These are phyloP conservation scores for Backusella macrospora DNA, from an alignment of 192 early-diverging fungal species.

Conservation along the genomic window DNA sequence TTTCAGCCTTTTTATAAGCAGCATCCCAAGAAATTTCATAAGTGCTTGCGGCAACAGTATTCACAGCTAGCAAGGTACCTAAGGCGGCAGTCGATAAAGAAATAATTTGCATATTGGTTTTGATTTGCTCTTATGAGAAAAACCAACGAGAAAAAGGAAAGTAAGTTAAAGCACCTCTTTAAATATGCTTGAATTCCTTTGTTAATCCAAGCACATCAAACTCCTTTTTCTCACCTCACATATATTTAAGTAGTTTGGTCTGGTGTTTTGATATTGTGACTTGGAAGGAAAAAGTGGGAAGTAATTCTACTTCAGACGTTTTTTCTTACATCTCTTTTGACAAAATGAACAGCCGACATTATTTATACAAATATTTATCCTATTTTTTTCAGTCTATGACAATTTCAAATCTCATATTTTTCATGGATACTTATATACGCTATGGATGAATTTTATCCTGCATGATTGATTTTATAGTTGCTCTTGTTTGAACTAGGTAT, in stretches of 20 bases:
- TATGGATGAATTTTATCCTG: too few relatives aligned
- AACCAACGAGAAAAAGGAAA: neutral
- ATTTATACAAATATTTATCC: neutral
- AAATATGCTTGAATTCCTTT: neutral
- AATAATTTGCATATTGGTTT: neutral
- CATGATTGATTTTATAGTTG: too few relatives aligned
- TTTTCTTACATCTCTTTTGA: neutral
- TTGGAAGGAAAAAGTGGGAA: neutral
- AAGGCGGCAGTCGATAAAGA: neutral
- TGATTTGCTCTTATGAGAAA: neutral
- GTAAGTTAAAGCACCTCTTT: neutral
- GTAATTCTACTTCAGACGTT: neutral
- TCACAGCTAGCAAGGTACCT: neutral
- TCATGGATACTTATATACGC: too few relatives aligned
- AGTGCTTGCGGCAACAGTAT: neutral
- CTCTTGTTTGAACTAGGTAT: too few relatives aligned
- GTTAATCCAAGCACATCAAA: neutral
- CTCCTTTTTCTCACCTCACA: neutral
- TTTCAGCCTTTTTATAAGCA: slow-evolving; percentile 29
- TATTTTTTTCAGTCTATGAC: too few relatives aligned
- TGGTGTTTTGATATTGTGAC: neutral
- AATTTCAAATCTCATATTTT: too few relatives aligned
- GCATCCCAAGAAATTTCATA: slow-evolving; percentile 26
- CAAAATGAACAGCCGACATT: too few relatives aligned
- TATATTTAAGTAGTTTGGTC: neutral